Conservation (phyloP, 2,329 filamentous ascomycete species). For the Cryphonectria naterciae region DNA sequence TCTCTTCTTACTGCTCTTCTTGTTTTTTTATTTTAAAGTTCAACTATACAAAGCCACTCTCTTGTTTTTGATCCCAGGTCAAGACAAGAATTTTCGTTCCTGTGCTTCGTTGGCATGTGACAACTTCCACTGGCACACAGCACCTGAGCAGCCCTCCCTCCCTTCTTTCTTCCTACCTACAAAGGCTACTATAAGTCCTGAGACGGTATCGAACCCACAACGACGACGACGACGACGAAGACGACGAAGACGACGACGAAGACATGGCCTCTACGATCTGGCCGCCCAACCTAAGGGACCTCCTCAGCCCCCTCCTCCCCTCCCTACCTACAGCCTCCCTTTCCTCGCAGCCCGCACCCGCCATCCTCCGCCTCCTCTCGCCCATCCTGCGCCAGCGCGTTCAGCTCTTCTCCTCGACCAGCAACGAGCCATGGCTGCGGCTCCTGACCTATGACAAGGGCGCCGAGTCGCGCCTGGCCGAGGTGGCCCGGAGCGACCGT, state of each 20-base stretch:
- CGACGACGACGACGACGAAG: slow-evolving; percentile 23
- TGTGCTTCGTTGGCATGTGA: slow-evolving; percentile 20
- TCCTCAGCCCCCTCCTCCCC: slow-evolving; percentile 62
- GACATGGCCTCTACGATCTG: slow-evolving; percentile 41
- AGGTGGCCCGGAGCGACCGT: slow-evolving; percentile 63
- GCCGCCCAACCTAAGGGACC: slow-evolving; percentile 50
- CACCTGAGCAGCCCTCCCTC: slow-evolving; percentile 8
- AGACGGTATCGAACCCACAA: not conserved
- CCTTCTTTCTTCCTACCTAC: not conserved
- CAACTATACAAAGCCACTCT: not conserved
- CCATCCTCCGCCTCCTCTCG: slow-evolving; percentile 63
- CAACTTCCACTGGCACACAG: slow-evolving; percentile 16
- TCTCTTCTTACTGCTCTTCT: not conserved
- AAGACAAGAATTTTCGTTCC: not conserved
- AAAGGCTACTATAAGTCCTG: not conserved
- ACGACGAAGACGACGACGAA: slow-evolving; percentile 25
- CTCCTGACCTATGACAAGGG: slow-evolving; percentile 71
- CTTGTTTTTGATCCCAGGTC: not conserved
- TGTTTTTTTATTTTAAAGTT: not conserved
- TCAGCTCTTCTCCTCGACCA: slow-evolving; percentile 64
- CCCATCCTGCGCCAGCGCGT: slow-evolving; percentile 70
- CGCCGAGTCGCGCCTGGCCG: slow-evolving; percentile 60
- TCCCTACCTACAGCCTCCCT: slow-evolving; percentile 62
- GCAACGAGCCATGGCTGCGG: slow-evolving; percentile 71
- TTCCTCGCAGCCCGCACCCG: slow-evolving; percentile 60